Conservation (phyloP, 495 filamentous ascomycete genomes). For the Hypoxylon lienhwacheense region DNA sequence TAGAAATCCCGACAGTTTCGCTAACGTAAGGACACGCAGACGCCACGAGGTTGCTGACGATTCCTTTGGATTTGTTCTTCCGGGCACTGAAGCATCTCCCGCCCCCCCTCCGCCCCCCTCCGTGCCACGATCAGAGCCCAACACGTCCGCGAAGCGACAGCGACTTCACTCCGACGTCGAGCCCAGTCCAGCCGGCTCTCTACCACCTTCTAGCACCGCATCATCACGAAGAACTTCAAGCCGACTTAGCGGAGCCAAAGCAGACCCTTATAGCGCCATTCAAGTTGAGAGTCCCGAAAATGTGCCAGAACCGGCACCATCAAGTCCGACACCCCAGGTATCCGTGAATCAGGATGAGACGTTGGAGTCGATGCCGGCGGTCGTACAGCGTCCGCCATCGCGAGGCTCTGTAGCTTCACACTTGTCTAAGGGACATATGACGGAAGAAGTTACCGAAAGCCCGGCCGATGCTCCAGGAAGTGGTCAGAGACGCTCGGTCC, state of each 20-base stretch:
- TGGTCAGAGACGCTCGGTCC: slow-evolving; percentile 42
- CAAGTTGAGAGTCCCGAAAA: slow-evolving; percentile 23
- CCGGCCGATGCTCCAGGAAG: slow-evolving; percentile 53
- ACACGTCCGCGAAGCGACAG: slow-evolving; percentile 48
- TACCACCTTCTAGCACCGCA: slow-evolving; percentile 27
- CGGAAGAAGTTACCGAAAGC: slow-evolving; percentile 52
- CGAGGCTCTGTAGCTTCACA: slow-evolving; percentile 18
- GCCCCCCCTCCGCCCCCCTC: slow-evolving; percentile 20
- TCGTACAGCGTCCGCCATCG: slow-evolving; percentile 10
- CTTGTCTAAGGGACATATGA: slow-evolving; percentile 12
- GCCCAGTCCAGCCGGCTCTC: slow-evolving; percentile 19
- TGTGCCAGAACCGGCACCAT: slow-evolving; percentile 5
- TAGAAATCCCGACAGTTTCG: background rate
- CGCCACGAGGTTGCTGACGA: slow-evolving; percentile 51
- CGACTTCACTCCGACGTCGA: slow-evolving; percentile 29
- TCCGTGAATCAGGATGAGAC: slow-evolving; percentile 13
- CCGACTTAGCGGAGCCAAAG: slow-evolving; percentile 19
- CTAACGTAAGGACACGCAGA: slow-evolving; percentile 30
- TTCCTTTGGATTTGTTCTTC: slow-evolving; percentile 50
- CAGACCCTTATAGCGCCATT: slow-evolving; percentile 17
- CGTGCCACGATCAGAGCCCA: slow-evolving; percentile 40
- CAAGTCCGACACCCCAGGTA: slow-evolving; percentile 2
- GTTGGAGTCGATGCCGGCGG: slow-evolving; percentile 3
- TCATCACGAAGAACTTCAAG: slow-evolving; percentile 29
- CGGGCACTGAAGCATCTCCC: slow-evolving; percentile 35